Percentiles rank a stretch among this genome's conserved stretches.
phyloP scores from a whole-genome alignment of 2,329 filamentous ascomycete genomes.

The Aspergillus persii region DNA sequence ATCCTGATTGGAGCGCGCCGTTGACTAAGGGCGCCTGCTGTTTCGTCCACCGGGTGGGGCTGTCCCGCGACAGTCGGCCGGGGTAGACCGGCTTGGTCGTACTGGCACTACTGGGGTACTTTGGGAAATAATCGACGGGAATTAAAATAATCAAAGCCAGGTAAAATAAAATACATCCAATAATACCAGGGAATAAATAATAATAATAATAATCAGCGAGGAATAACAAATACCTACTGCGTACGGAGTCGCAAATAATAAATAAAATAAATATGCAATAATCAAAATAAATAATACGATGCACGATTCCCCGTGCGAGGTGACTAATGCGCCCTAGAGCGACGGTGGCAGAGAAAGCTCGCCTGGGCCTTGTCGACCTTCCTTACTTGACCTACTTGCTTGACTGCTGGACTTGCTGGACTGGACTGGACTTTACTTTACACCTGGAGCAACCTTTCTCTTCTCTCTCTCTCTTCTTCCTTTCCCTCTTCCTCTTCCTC shows the following conservation, averaged over 20 bases:
- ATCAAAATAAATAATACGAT: too few species aligned
- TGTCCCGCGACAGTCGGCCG: constrained; percentile 20
- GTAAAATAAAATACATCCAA: too few species aligned
- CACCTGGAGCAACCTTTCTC: background rate
- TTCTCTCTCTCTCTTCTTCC: background rate
- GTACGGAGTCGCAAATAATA: background rate
- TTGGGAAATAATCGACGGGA: too few species aligned
- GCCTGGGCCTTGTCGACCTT: background rate
- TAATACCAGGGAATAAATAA: background rate
- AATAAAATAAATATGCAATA: background rate
- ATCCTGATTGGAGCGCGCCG: background rate
- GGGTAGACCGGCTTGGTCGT: constrained; percentile 9
- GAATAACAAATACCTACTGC: too few species aligned
- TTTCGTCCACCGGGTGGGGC: constrained; percentile 14
- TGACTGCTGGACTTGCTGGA: background rate
- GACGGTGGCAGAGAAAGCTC: too few species aligned
- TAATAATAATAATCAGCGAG: background rate
- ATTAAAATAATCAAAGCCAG: too few species aligned
- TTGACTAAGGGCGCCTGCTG: constrained; percentile 9
- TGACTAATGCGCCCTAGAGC: background rate
- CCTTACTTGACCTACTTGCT: background rate
- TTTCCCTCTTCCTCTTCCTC: background rate
- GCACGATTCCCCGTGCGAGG: background rate
- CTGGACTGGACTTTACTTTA: background rate
- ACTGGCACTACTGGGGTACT: background rate